Evolutionary conservation across 257 asterid genomes (phyloP).

Genomic region (Solanum okadae): DNA sequence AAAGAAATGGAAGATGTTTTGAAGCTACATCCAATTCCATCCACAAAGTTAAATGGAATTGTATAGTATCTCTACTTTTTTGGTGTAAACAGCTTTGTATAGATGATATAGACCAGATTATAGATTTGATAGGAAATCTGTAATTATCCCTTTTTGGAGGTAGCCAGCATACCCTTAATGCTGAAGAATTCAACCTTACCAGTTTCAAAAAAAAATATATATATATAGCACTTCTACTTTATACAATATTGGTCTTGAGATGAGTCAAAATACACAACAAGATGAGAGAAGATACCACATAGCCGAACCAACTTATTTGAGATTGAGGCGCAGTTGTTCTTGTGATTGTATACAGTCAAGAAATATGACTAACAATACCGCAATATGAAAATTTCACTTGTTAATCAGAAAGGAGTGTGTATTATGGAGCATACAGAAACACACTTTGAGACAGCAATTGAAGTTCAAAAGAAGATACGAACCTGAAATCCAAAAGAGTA

Average conservation of each 20-base stretch:
- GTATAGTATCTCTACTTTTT: too few species aligned
- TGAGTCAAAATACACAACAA: neutral
- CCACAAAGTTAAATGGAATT: too few species aligned
- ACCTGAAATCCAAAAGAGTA: slow-evolving; percentile 94
- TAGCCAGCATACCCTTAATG: too few species aligned
- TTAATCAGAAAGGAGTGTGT: neutral
- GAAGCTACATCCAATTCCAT: too few species aligned
- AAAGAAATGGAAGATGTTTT: too few species aligned
- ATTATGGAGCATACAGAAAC: neutral
- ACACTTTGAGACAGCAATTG: neutral
- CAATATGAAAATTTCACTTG: neutral
- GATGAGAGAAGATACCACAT: neutral
- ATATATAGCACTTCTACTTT: neutral
- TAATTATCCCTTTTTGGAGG: too few species aligned
- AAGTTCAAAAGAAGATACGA: slow-evolving; percentile 8
- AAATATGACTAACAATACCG: neutral
- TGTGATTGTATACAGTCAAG: neutral
- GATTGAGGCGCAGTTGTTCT: neutral
- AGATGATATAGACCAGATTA: too few species aligned
- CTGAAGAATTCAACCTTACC: too few species aligned
- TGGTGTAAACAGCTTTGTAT: too few species aligned
- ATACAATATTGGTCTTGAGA: neutral
- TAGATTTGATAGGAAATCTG: too few species aligned
- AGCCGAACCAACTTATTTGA: neutral
- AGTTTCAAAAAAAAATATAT: neutral